Conservation (phyloP, 2,329 filamentous ascomycete genomes). For the Penicillium concentricum region DNA sequence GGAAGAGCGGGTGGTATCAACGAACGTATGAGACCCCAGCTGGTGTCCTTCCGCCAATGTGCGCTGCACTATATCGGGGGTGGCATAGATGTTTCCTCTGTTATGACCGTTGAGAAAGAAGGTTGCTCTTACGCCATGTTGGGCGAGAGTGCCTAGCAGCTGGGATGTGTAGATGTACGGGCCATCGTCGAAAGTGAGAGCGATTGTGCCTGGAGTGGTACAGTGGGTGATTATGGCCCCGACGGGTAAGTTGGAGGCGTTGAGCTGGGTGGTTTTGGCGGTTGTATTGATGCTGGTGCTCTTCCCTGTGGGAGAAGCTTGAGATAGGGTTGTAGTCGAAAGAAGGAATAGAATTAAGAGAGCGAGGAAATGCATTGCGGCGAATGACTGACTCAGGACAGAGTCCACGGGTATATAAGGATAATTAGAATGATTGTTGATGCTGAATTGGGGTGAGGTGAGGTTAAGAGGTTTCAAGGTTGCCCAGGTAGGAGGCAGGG, state of each 20-base stretch:
- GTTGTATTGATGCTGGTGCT: background rate
- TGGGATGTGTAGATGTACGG: slow-evolving; percentile 59
- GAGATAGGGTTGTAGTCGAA: background rate
- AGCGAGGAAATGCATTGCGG: background rate
- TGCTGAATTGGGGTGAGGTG: background rate
- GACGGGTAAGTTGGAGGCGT: slow-evolving; percentile 20
- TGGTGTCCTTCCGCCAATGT: slow-evolving; percentile 45
- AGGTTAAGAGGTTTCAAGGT: background rate
- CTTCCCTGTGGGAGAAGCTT: background rate
- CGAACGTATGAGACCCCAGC: slow-evolving; percentile 47
- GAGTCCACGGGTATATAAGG: background rate
- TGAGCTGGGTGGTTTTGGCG: background rate
- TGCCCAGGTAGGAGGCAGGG: background rate
- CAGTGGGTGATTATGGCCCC: slow-evolving; percentile 48
- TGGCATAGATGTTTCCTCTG: slow-evolving; percentile 32
- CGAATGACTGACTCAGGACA: background rate
- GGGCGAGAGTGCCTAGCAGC: slow-evolving; percentile 57
- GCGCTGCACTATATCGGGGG: slow-evolving; percentile 30
- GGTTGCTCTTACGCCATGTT: slow-evolving; percentile 60
- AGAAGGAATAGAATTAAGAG: background rate
- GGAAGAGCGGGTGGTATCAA: slow-evolving; percentile 3
- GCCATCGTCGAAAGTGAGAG: slow-evolving; percentile 65
- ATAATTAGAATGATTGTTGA: background rate
- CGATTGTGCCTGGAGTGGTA: slow-evolving; percentile 54
- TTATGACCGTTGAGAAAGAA: slow-evolving; percentile 59